Evolutionary conservation across 2,329 filamentous ascomycete species (phyloP).

Genomic region (Alternaria angustiovoidea): DNA sequence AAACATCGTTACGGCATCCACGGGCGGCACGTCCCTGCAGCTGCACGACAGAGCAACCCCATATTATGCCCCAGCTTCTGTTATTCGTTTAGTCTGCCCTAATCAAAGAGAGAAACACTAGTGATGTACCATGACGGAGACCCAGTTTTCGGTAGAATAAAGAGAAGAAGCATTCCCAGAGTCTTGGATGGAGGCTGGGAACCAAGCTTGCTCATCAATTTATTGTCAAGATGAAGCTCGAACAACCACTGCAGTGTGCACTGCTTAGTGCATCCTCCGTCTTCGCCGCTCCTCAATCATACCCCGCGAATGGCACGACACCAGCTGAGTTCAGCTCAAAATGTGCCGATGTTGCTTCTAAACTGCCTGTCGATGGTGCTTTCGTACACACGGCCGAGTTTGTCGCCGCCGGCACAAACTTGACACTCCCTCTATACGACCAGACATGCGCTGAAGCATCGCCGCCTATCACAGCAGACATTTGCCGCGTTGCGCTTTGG

Average conservation of each 20-base stretch:
- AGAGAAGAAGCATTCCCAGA: background rate
- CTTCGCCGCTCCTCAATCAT: constrained; percentile 12
- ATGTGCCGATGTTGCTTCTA: constrained; percentile 40
- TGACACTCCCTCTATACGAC: constrained; percentile 51
- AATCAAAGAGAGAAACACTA: background rate
- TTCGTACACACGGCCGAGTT: constrained; percentile 50
- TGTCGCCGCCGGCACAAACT: constrained; percentile 52
- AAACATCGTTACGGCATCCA: background rate
- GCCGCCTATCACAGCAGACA: constrained; percentile 46
- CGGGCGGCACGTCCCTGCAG: constrained; percentile 4
- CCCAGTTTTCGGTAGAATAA: constrained; percentile 1
- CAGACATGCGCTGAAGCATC: constrained; percentile 48
- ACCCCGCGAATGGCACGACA: background rate
- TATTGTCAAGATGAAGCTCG: constrained; percentile 28
- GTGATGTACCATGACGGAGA: background rate
- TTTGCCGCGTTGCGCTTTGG: constrained; percentile 53
- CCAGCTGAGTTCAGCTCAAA: constrained; percentile 28
- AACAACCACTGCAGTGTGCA: constrained; percentile 19
- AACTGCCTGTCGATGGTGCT: constrained; percentile 44
- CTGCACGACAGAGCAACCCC: background rate
- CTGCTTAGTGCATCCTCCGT: constrained; percentile 20
- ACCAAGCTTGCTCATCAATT: background rate
- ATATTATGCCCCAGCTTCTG: background rate
- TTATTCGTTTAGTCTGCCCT: constrained; percentile 2
- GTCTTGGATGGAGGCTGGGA: background rate